phyloP scores from a whole-genome alignment of 1,284 basidiomycete species.

The Ustilago sp. region DNA sequence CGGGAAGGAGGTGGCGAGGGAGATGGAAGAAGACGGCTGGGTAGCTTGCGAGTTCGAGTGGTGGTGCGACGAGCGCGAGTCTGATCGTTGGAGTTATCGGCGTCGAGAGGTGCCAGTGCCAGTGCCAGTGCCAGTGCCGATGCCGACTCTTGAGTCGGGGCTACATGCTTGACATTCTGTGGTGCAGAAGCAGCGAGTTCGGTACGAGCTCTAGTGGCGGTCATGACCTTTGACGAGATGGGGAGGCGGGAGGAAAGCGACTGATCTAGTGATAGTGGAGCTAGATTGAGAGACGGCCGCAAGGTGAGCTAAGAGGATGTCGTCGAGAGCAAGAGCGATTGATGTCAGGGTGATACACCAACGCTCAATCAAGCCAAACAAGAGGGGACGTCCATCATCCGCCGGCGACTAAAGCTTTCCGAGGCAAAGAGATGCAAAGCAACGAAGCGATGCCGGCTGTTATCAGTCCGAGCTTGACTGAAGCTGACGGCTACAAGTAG shows the following conservation, averaged over 20 bases:
- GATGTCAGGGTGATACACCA: slow-evolving; percentile 31
- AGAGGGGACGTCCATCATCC: slow-evolving; percentile 36
- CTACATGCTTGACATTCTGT: slow-evolving; percentile 28
- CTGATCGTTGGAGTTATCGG: slow-evolving; percentile 15
- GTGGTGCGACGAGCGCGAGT: slow-evolving; percentile 52
- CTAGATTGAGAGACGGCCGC: background rate
- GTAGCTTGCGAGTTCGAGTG: slow-evolving; percentile 49
- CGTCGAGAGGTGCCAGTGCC: slow-evolving; percentile 16
- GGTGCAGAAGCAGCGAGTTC: slow-evolving; percentile 35
- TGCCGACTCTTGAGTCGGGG: slow-evolving; percentile 8
- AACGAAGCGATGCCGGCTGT: background rate
- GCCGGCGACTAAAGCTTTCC: slow-evolving; percentile 1
- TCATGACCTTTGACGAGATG: slow-evolving; percentile 39
- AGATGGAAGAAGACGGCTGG: slow-evolving; percentile 52
- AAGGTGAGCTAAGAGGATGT: background rate
- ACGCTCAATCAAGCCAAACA: slow-evolving; percentile 35
- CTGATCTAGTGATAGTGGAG: background rate
- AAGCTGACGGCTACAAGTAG: background rate
- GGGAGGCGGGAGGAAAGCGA: background rate
- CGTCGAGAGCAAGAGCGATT: slow-evolving; percentile 19
- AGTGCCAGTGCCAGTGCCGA: background rate
- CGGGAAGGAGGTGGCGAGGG: slow-evolving; percentile 49
- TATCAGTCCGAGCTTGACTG: slow-evolving; percentile 3
- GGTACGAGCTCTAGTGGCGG: slow-evolving; percentile 49
- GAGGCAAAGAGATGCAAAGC: background rate